Base-by-base conservation (phyloP, 164 flowering plant species). In the Magnolia officinalis region DNA sequence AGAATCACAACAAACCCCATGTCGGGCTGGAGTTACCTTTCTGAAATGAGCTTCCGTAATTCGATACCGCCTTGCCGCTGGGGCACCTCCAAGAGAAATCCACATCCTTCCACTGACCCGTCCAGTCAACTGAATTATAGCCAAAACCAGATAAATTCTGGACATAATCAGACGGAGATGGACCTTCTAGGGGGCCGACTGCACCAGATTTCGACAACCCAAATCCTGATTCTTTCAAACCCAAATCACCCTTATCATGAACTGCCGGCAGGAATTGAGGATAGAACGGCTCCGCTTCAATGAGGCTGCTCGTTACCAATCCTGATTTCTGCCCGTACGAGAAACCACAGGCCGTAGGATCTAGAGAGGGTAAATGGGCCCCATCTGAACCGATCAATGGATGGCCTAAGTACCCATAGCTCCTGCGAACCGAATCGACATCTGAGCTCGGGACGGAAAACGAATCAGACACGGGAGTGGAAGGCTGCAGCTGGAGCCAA, bases 401-500 rank as follows among this genome's bases (percentile, higher is more conserved):
- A 63, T 63, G 18, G 16, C 29, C 61, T 8, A 24, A 50, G 21
- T 77, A 63, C 10, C 59, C 74, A 64, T 63, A 71, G 7, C 69
- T 24, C 16, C n/a, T 20, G 9, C 9, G 75, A 73, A 63, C 26
- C 7, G 51, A 23, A 61, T n/a, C 75, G 18, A 45, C 14, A 8
- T n/a, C 24, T 21, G 26, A 18, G 61, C 23, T 73, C 26, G 50
- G 45, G 14, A 31, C 19, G 61, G 55, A 5, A 31, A 45, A 61
- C 20, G 68, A 20, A 58, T 63, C 74, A 20, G 74, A 26, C 6
- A 37, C 68, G 2, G 74, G 31, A 16, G 59, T 59, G 52, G 79
- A 67, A 72, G 75, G 66, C 16, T 72, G 79, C 21, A 67, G 29
- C 66, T 20, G 75, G 23, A 77, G 72, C 70, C 65, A 72, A 37